These are phyloP conservation scores for Kwoniella bestiolae DNA, from an alignment of 768 basidiomycete genomes.

Conservation along the genomic window DNA sequence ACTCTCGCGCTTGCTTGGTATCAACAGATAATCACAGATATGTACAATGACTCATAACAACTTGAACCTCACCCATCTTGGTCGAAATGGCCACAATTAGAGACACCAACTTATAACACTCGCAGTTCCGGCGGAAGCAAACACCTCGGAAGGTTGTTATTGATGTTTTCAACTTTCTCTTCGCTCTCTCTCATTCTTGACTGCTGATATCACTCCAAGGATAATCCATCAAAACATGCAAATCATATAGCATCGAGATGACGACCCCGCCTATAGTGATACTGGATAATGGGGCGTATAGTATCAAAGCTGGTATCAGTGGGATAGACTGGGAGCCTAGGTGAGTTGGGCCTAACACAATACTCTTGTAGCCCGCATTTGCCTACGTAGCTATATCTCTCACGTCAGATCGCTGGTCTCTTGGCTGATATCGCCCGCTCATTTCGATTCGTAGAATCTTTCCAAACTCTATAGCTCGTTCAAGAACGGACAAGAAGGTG, in stretches of 20 bases:
- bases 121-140: neutral
- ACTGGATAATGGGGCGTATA: slow-evolving; percentile 84
- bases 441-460: slow-evolving; percentile 63
- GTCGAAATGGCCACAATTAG: no score
- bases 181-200: neutral
- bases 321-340: slow-evolving; percentile 45
- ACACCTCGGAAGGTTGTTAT: neutral
- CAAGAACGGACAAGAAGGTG: slow-evolving; percentile 77
- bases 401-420: no score
- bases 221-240: neutral
- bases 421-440: no score
- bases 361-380: no score
- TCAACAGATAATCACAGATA: no score
- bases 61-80: no score
- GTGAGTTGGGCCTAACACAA: slow-evolving; percentile 27
- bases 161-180: neutral
- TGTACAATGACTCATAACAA: no score
- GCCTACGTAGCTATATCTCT: no score
- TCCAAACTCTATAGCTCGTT: slow-evolving; percentile 80
- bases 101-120: neutral
- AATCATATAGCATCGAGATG: slow-evolving; percentile 20
- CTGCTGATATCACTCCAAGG: no score
- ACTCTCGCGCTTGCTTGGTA: no score
- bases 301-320: slow-evolving; percentile 75
- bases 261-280: slow-evolving; percentile 63